A percentile compares a stretch with the other conserved stretches of the same genome.
phyloP scores from a whole-genome alignment of 1,284 basidiomycete genomes.

The Schizophyllum commune region DNA sequence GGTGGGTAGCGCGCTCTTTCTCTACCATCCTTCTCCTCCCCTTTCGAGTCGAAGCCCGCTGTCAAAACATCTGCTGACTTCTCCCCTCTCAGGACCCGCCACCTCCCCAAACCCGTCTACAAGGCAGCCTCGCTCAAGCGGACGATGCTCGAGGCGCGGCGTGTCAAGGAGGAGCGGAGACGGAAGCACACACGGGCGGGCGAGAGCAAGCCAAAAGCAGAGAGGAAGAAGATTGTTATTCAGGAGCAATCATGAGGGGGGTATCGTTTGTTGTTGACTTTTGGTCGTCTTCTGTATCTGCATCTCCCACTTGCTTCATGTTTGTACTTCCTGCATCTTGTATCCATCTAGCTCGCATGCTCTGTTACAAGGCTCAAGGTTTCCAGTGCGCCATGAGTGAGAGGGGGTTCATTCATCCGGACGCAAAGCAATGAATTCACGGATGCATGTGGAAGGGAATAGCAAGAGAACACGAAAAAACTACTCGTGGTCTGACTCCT shows the following conservation, averaged over 20 bases:
- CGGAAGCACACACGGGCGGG: constrained; percentile 83
- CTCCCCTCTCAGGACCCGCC: no score
- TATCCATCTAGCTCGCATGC: no score
- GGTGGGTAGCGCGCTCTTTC: constrained; percentile 38
- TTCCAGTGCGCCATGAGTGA: no score
- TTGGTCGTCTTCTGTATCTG: neutral
- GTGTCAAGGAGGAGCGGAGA: constrained; percentile 91
- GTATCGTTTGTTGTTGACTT: neutral
- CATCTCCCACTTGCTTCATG: no score
- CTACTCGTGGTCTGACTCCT: neutral
- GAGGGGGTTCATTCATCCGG: no score
- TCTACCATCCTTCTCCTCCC: no score
- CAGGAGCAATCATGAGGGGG: constrained; percentile 54
- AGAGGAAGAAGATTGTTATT: constrained; percentile 81
- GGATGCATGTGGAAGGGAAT: no score
- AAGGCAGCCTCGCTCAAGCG: constrained; percentile 84
- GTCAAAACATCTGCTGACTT: neutral
- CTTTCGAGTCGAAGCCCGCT: no score
- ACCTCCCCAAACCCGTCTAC: constrained; percentile 87
- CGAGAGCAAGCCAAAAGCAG: constrained; percentile 85
- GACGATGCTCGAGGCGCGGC: constrained; percentile 86
- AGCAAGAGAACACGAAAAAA: neutral
- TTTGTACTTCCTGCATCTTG: no score
- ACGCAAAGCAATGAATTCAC: no score
- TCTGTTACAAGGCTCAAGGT: no score